Conservation (phyloP, 805 yeast species). For the Wickerhamomyces bovis region DNA sequence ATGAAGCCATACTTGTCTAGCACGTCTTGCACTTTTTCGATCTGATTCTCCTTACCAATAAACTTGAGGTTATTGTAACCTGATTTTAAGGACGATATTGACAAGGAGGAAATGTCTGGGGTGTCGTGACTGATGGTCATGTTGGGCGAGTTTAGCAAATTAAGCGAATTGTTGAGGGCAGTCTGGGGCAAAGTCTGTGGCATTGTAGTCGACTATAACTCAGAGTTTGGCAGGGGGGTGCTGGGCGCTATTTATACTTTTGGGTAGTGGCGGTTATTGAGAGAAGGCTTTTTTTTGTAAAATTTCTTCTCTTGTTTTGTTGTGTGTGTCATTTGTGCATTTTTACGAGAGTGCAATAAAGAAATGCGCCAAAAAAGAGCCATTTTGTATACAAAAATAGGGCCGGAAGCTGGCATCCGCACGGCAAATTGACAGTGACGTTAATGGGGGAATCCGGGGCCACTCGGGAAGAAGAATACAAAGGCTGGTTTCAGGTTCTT, state of each 20-base stretch:
- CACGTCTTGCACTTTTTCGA: conserved; percentile 73
- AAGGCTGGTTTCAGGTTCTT: too few relatives aligned
- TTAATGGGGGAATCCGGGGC: too few relatives aligned
- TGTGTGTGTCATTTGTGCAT: not conserved
- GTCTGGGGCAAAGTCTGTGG: not conserved
- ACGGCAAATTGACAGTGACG: too few relatives aligned
- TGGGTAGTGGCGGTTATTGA: not conserved
- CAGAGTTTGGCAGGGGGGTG: not conserved
- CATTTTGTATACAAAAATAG: not conserved
- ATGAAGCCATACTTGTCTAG: conserved; percentile 82
- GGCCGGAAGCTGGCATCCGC: not conserved
- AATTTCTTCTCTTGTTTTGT: too few relatives aligned
- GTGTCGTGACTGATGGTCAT: conserved; percentile 1
- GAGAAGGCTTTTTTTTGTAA: not conserved
- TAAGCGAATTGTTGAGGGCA: not conserved
- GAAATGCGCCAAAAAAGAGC: not conserved
- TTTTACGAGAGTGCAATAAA: too few relatives aligned
- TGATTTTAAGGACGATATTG: conserved; percentile 35
- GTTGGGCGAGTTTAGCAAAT: not conserved
- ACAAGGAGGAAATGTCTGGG: conserved; percentile 35
- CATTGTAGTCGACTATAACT: not conserved
- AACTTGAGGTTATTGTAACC: conserved; percentile 78
- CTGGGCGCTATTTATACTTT: not conserved
- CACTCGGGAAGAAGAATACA: too few relatives aligned
- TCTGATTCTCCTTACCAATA: conserved; percentile 74